Conservation (phyloP, 2,329 filamentous ascomycete species). For the Ophiocordyceps camponoti-rufipedis region DNA sequence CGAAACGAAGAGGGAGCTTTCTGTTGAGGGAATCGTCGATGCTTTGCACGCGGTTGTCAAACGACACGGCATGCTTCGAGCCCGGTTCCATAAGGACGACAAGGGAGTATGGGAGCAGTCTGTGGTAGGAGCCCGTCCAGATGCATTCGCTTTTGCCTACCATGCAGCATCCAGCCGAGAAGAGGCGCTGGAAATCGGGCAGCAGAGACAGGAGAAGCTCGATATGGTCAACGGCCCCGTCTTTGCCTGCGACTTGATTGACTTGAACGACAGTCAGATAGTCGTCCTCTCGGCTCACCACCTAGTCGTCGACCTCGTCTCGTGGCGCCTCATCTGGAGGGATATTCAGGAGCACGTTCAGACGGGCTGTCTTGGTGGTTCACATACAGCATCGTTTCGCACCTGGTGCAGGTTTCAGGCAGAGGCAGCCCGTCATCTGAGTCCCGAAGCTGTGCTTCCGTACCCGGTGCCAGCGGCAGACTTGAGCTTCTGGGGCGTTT, state of each 20-base stretch:
- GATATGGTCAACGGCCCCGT: background rate
- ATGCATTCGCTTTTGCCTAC: background rate
- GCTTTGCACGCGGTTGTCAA: background rate
- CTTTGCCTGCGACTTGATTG: background rate
- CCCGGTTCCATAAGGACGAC: background rate
- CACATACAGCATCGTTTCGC: background rate
- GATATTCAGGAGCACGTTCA: background rate
- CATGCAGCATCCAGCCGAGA: background rate
- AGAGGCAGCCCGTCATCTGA: too few relatives aligned
- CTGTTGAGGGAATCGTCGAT: background rate
- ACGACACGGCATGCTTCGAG: background rate
- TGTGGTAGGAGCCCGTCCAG: background rate
- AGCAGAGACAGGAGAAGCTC: background rate
- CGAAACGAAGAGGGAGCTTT: background rate
- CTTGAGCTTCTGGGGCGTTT: too few relatives aligned
- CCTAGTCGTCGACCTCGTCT: background rate
- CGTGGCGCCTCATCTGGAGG: background rate
- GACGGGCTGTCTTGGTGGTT: background rate
- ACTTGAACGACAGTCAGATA: too few relatives aligned
- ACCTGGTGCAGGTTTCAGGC: background rate
- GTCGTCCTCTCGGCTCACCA: background rate
- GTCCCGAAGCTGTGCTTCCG: too few relatives aligned
- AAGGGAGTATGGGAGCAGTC: background rate
- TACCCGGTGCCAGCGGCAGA: too few relatives aligned
- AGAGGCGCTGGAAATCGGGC: background rate